Conservation (phyloP, 495 filamentous ascomycete species). For the Cetradonia linearis region DNA sequence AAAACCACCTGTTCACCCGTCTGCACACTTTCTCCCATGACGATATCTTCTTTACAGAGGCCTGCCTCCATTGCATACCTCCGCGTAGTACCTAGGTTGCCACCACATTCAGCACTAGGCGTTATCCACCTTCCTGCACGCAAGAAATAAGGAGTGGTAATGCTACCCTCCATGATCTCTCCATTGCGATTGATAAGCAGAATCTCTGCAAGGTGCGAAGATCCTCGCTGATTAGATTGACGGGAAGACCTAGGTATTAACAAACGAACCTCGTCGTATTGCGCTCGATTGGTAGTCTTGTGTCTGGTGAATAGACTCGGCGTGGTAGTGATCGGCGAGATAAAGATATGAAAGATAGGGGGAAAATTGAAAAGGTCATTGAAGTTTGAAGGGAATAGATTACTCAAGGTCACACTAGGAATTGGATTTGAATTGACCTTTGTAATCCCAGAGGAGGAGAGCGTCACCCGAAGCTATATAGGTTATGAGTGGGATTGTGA, state of each 20-base stretch:
- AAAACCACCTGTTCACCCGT: conserved; percentile 74
- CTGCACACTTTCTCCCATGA: conserved; percentile 45
- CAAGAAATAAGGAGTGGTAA: conserved; percentile 72
- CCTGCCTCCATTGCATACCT: conserved; percentile 62
- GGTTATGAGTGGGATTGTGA: conserved; percentile 28
- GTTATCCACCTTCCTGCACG: conserved; percentile 58
- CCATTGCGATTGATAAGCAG: conserved; percentile 56
- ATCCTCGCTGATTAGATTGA: not conserved
- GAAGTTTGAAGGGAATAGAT: not conserved
- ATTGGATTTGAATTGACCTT: not conserved
- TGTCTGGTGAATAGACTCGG: conserved; percentile 59
- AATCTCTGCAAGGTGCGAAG: conserved; percentile 14
- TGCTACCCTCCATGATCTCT: conserved; percentile 78
- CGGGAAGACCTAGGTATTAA: conserved; percentile 7
- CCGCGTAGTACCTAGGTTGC: conserved; percentile 72
- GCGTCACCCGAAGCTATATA: not conserved
- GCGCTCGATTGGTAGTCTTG: conserved; percentile 60
- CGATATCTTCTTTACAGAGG: conserved; percentile 51
- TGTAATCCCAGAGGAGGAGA: not conserved
- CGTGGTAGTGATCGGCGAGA: conserved; percentile 43
- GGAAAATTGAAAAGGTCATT: not conserved
- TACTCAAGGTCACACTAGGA: not conserved
- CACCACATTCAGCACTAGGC: conserved; percentile 47
- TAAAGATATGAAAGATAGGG: conserved; percentile 38
- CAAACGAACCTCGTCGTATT: conserved; percentile 55